A percentile compares a stretch with the other conserved stretches of the same genome.
These are phyloP conservation scores for Gossypium schwendimanii DNA, from an alignment of 441 rosid species.

Conservation along the genomic window DNA sequence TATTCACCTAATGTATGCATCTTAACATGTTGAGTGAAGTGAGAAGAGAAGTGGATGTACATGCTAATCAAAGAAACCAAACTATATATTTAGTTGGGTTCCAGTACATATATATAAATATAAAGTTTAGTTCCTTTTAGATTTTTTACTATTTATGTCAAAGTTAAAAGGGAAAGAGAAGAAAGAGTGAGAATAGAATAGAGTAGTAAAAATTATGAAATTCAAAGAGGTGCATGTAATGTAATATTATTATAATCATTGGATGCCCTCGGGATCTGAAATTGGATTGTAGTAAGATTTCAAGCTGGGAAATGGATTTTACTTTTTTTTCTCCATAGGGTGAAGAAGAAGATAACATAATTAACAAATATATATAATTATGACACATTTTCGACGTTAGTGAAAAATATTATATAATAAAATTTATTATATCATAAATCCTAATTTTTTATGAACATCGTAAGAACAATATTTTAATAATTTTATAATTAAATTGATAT, in stretches of 20 bases:
- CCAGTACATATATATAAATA: no score
- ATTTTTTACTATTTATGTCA: no score
- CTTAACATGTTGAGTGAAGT: not conserved
- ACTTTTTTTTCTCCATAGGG: not conserved
- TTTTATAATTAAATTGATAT: no score
- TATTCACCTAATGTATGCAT: not conserved
- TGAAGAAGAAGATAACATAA: no score
- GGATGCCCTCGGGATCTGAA: constrained; percentile 27
- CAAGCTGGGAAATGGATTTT: constrained; percentile 24
- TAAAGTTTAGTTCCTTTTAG: no score
- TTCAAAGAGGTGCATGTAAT: not conserved
- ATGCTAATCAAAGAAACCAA: not conserved
- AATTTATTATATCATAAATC: no score
- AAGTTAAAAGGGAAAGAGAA: not conserved
- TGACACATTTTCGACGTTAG: no score
- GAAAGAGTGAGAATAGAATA: no score
- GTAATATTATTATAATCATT: constrained; percentile 12
- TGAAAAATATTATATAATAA: no score
- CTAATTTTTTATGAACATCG: no score
- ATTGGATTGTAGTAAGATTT: constrained; percentile 20
- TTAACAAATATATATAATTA: not conserved
- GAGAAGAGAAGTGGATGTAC: not conserved
- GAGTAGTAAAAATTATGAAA: not conserved
- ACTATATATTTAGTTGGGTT: not conserved
- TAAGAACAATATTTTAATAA: no score